phyloP scores from a whole-genome alignment of 2,329 filamentous ascomycete genomes.

The Pseudocercospora eumusae region DNA sequence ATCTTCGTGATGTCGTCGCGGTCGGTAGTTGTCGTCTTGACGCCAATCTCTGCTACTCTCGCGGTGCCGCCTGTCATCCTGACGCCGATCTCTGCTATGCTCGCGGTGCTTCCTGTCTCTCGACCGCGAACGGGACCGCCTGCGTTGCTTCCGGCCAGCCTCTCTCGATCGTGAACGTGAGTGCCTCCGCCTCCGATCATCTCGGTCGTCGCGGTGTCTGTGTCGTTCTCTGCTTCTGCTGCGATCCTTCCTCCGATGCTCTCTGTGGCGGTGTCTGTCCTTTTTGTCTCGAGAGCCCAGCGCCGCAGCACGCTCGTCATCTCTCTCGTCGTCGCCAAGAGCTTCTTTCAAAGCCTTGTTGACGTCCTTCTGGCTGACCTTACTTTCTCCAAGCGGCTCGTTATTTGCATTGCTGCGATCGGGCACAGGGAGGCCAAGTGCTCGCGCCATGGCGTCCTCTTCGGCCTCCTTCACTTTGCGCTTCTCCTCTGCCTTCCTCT shows the following conservation, averaged over 20 bases:
- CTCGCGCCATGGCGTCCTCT: conserved; percentile 82
- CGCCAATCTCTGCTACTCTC: conserved; percentile 27
- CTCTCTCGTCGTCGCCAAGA: conserved; percentile 42
- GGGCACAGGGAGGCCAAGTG: conserved; percentile 75
- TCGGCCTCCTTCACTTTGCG: conserved; percentile 85
- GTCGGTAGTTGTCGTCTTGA: conserved; percentile 14
- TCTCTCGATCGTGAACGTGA: conserved; percentile 30
- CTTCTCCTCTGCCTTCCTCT: conserved; percentile 70
- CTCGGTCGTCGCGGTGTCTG: conserved; percentile 26
- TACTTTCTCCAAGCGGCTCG: conserved; percentile 58
- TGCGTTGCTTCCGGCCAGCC: conserved; percentile 10
- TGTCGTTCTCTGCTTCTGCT: conserved; percentile 31
- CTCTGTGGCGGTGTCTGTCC: conserved; percentile 26
- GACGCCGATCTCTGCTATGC: conserved; percentile 25
- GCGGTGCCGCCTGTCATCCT: conserved; percentile 22
- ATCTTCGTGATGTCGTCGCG: conserved; percentile 21
- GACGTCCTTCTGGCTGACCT: conserved; percentile 56
- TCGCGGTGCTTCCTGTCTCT: conserved; percentile 27
- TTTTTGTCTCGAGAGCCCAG: conserved; percentile 20
- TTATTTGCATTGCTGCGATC: conserved; percentile 65
- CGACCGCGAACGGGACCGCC: conserved; percentile 27
- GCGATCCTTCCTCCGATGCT: conserved; percentile 31
- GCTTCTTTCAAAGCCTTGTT: conserved; percentile 56
- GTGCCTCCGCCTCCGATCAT: conserved; percentile 28
- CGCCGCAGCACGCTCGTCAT: conserved; percentile 36